Evolutionary conservation across 768 basidiomycete species (phyloP).

Genomic region (Strobilomyces echinocephalus): DNA sequence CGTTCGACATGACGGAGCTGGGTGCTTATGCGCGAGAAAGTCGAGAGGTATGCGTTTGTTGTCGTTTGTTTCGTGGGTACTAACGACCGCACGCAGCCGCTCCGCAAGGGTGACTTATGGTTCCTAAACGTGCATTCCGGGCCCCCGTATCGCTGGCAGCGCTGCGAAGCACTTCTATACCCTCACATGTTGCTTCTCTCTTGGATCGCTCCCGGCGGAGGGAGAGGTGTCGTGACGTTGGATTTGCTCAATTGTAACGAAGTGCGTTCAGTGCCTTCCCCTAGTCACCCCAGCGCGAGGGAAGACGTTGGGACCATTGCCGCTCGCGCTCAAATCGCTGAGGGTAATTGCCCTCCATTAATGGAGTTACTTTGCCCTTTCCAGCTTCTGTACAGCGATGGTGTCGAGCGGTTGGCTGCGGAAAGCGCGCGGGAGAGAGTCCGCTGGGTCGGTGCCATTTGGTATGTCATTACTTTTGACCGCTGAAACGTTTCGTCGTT

Average conservation of each 20-base stretch:
- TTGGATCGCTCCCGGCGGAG: conserved; percentile 82
- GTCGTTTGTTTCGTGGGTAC: background rate
- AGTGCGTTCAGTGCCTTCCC: conserved; percentile 78
- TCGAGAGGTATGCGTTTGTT: conserved; percentile 37
- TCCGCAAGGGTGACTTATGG: conserved; percentile 82
- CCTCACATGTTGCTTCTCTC: conserved; percentile 81
- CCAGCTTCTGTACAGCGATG: conserved; percentile 86
- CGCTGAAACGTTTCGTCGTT: background rate
- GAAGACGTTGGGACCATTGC: conserved; percentile 88
- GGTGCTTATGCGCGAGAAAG: conserved; percentile 38
- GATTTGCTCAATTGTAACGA: conserved; percentile 84
- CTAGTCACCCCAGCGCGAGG: conserved; percentile 71
- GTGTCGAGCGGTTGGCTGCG: conserved; percentile 83
- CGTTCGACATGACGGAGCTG: conserved; percentile 45
- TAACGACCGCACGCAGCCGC: conserved; percentile 50
- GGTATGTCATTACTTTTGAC: conserved; percentile 43
- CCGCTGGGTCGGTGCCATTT: conserved; percentile 88
- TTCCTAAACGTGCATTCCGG: conserved; percentile 88
- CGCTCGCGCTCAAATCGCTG: conserved; percentile 54
- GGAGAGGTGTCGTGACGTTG: conserved; percentile 78
- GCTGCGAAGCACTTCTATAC: conserved; percentile 78
- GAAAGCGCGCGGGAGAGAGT: conserved; percentile 83
- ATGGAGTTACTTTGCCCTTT: conserved; percentile 83
- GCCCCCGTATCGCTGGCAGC: conserved; percentile 74
- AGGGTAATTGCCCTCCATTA: conserved; percentile 42